Evolutionary conservation across 441 rosid species (phyloP), one percentile per base, ranked within the genome.

Genomic region (Gossypium schwendimanii): DNA sequence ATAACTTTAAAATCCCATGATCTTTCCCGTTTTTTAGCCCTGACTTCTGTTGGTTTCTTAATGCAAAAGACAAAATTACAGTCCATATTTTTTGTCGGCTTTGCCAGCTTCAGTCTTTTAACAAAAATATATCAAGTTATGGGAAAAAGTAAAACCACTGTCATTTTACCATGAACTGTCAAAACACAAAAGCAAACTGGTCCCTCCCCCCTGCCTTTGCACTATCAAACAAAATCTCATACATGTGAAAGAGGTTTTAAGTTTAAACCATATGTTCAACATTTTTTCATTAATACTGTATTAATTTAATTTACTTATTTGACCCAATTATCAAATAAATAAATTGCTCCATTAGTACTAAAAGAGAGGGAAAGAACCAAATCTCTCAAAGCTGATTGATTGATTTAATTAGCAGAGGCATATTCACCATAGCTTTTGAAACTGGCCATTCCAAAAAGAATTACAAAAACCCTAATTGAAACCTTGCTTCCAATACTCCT

Each of bases 391-490:
- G 64, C 20, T 44, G 31, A 68, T 74, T 79, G 80, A 67, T 76
- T 79, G 75, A 76, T 67, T 80, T 6, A 50, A 60, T 59, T 15
- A 70, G 24, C 66, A 21, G 36, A 36, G 26, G 58, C 50, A 36
- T 54, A 50, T 63, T 54, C 69, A 58, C 58, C 63, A 59, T 59
- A 21, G 6, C 66, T 49, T 64, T 64, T n/a, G 70, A 15, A 11
- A 63, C 23, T 21, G 3, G 41, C 50, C 80, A 72, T 73, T 77
- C 66, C 78, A 14, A 52, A 80, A 78, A 74, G 75, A 79, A 75
- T 76, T 79, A 49, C 86, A 77, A 47, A 74, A 72, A 72, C 80
- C 60, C 66, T 78, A 68, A 78, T 78, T 18, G 23, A 52, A 55
- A 58, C 58, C 66, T 63, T 28, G 17, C 45, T 72, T 69, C 62